A percentile compares a stretch with the other conserved stretches of the same genome.
Conservation (phyloP, 228 moss, liverwort and hornwort species). For the Sphagnum magellanicum region DNA sequence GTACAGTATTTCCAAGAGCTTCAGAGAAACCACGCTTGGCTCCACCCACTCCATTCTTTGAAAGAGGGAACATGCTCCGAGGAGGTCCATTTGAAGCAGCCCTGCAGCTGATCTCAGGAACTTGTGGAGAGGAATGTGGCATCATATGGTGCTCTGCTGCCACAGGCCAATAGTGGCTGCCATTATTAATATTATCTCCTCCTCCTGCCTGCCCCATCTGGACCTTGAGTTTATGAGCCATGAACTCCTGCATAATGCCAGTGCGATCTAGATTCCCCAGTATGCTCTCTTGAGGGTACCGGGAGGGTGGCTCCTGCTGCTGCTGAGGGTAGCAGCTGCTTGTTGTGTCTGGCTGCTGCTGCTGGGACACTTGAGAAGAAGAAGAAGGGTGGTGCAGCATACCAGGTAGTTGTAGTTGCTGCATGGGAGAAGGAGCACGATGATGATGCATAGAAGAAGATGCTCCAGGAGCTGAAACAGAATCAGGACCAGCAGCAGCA, state of each 20-base stretch:
- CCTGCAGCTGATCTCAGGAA: constrained; percentile 35
- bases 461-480: no score
- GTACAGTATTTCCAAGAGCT: constrained; percentile 24
- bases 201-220: constrained; percentile 30
- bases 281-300: constrained; percentile 6
- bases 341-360: no score
- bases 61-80: constrained; percentile 19
- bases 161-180: constrained; percentile 10
- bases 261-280: constrained; percentile 35
- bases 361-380: no score
- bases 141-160: constrained; percentile 5
- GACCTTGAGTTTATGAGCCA: constrained; percentile 17
- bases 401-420: no score
- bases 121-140: constrained; percentile 10
- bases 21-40: constrained; percentile 71
- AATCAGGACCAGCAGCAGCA: no score
- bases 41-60: constrained; percentile 50
- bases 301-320: constrained; percentile 10
- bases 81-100: constrained; percentile 16
- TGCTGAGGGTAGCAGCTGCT: neutral
- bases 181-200: neutral
- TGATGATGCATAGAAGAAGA: no score
- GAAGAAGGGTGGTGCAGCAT: no score
- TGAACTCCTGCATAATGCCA: constrained; percentile 43
- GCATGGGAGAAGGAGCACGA: no score